Percentiles rank a stretch among this genome's conserved stretches.
phyloP scores from a whole-genome alignment of 345 rosid genomes.

The Populus alba region DNA sequence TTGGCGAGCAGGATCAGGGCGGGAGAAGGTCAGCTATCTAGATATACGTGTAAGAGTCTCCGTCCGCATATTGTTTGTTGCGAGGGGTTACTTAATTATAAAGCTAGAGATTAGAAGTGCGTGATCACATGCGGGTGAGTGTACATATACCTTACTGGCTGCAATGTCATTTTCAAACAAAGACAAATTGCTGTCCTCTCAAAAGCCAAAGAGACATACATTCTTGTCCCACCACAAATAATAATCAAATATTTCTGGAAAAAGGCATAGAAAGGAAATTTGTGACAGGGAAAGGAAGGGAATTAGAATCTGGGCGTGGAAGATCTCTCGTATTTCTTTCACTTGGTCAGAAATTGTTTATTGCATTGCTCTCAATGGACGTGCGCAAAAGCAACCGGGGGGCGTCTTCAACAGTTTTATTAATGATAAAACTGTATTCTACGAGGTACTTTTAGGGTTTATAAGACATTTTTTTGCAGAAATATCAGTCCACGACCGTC shows the following conservation, averaged over 20 bases:
- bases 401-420: neutral
- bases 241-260: neutral
- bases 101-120: too few species aligned
- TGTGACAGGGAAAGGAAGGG: slow-evolving; percentile 17
- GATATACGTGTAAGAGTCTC: neutral
- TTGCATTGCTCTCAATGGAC: neutral
- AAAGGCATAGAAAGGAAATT: slow-evolving; percentile 23
- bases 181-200: neutral
- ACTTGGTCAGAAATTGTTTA: neutral
- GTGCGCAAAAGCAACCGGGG: neutral
- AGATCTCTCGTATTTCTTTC: slow-evolving; percentile 1
- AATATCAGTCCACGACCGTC: neutral
- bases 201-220: slow-evolving; percentile 16
- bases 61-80: neutral
- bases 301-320: slow-evolving; percentile 11
- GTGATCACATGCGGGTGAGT: too few species aligned
- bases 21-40: neutral
- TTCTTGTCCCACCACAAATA: slow-evolving; percentile 11
- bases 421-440: neutral
- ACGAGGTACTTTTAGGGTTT: neutral
- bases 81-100: neutral
- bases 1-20: neutral
- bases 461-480: neutral
- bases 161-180: slow-evolving; percentile 6
- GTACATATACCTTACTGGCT: neutral